These are phyloP conservation scores for Aegilops umbellulata DNA, from an alignment of 176 grass and related monocot genomes.

Conservation along the genomic window DNA sequence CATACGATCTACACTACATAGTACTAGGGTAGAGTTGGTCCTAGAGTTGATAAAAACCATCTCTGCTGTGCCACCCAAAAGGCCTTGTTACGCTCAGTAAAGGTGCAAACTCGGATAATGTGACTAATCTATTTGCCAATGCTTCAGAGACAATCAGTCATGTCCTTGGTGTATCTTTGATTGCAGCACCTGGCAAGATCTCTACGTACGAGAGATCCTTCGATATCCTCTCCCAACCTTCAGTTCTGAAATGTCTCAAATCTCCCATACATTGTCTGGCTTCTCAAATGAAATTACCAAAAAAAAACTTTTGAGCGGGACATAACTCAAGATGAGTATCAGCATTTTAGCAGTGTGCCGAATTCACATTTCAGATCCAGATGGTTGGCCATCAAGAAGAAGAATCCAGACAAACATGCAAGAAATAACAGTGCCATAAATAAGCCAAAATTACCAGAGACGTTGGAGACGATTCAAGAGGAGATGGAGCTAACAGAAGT, in stretches of 20 bases:
- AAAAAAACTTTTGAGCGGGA: slow-evolving; percentile 57
- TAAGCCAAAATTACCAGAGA: slow-evolving; percentile 32
- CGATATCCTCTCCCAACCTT: slow-evolving; percentile 55
- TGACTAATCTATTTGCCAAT: slow-evolving; percentile 23
- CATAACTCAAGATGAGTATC: slow-evolving; percentile 67
- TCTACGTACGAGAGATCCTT: slow-evolving; percentile 57
- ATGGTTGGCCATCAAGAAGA: slow-evolving; percentile 75
- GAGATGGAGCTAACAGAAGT: slow-evolving; percentile 52
- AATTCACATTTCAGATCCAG: slow-evolving; percentile 81
- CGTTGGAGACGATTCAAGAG: slow-evolving; percentile 77
- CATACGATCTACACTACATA: too few relatives aligned
- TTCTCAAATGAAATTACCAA: slow-evolving; percentile 37
- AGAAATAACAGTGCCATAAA: slow-evolving; percentile 19
- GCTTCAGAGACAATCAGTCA: slow-evolving; percentile 62
- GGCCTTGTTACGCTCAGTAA: background rate
- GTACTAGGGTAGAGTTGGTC: slow-evolving; percentile 23
- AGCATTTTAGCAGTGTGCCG: slow-evolving; percentile 57
- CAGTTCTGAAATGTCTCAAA: slow-evolving; percentile 64
- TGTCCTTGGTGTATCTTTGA: slow-evolving; percentile 60
- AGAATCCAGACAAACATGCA: slow-evolving; percentile 45
- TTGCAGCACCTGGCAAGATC: slow-evolving; percentile 65
- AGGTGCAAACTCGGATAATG: slow-evolving; percentile 18
- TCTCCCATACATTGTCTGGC: slow-evolving; percentile 49
- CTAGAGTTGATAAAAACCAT: slow-evolving; percentile 66
- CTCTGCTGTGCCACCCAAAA: slow-evolving; percentile 14